These are phyloP conservation scores for Lolium perenne DNA, from an alignment of 176 grass and related monocot species.

Conservation along the genomic window DNA sequence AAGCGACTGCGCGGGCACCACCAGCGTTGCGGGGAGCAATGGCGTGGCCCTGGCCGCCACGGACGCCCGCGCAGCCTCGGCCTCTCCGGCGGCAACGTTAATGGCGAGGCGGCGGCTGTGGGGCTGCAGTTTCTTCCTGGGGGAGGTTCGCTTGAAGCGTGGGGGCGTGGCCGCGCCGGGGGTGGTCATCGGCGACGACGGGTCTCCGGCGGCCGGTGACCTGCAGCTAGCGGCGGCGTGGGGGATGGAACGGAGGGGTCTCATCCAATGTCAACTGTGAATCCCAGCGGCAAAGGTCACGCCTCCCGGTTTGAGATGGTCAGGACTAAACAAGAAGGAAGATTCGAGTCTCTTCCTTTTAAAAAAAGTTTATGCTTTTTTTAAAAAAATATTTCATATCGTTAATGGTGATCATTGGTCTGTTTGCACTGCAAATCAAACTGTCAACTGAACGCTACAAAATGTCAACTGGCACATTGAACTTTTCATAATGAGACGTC, in stretches of 20 bases:
- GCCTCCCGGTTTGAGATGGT: background rate
- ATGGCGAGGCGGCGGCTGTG: constrained; percentile 25
- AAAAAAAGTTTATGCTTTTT: too few relatives aligned
- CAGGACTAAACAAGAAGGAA: background rate
- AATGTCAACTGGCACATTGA: background rate
- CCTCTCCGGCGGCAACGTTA: constrained; percentile 8
- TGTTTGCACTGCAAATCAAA: too few relatives aligned
- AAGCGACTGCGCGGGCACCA: background rate
- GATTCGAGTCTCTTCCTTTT: too few relatives aligned
- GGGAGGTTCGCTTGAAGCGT: constrained; percentile 68
- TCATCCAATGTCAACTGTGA: background rate
- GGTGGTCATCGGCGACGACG: constrained; percentile 43
- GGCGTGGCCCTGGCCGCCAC: background rate
- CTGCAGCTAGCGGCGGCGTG: background rate
- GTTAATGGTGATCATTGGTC: too few relatives aligned
- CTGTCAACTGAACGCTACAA: background rate
- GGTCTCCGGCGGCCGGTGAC: constrained; percentile 3
- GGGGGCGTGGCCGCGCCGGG: constrained; percentile 7
- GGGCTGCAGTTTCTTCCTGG: constrained; percentile 42
- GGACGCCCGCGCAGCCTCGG: background rate
- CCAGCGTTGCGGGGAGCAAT: background rate
- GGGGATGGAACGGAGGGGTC: constrained; percentile 13
- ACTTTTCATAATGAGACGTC: background rate
- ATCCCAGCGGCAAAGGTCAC: background rate
- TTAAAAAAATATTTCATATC: too few relatives aligned